Conservation (phyloP, 164 flowering plant genomes). For the Tetracentron sinense region DNA sequence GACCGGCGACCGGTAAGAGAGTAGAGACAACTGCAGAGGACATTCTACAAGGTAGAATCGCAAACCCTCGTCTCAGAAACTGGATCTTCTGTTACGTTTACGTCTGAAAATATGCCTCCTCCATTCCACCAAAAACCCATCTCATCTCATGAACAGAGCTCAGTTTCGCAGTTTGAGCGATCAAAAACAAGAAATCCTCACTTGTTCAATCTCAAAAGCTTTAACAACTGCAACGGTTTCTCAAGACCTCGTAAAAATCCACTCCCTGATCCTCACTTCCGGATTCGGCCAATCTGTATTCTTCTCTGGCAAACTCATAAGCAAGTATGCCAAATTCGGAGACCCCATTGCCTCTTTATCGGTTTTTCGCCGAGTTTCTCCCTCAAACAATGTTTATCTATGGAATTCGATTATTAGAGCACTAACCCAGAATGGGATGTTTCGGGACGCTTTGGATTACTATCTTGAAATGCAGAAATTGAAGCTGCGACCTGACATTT, state of each 20-base stretch:
- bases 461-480: conserved; percentile 28
- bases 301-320: conserved; percentile 46
- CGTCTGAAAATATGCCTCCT: conserved; percentile 4
- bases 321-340: conserved; percentile 39
- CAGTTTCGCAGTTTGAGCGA: conserved; percentile 9
- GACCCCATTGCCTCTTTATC: conserved; percentile 26
- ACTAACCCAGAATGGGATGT: conserved; percentile 37
- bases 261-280: conserved; percentile 30
- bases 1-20: no score
- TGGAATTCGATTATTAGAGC: conserved; percentile 63
- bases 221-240: conserved; percentile 16
- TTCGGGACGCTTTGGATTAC: conserved; percentile 30
- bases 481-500: conserved; percentile 32
- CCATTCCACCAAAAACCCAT: conserved; percentile 2
- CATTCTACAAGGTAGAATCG: no score
- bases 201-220: conserved; percentile 26
- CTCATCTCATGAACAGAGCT: conserved; percentile 14
- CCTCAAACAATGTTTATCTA: conserved; percentile 27
- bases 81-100: conserved; percentile 4
- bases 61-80: not conserved
- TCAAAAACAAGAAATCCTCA: conserved; percentile 10
- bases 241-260: conserved; percentile 29
- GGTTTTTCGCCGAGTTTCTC: conserved; percentile 31
- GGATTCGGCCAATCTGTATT: conserved; percentile 35
- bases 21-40: no score